Evolutionary conservation across 1,139 yeast genomes (phyloP), one percentile per base, ranked within the genome.

Genomic region (Suhomyces choctaworum): DNA sequence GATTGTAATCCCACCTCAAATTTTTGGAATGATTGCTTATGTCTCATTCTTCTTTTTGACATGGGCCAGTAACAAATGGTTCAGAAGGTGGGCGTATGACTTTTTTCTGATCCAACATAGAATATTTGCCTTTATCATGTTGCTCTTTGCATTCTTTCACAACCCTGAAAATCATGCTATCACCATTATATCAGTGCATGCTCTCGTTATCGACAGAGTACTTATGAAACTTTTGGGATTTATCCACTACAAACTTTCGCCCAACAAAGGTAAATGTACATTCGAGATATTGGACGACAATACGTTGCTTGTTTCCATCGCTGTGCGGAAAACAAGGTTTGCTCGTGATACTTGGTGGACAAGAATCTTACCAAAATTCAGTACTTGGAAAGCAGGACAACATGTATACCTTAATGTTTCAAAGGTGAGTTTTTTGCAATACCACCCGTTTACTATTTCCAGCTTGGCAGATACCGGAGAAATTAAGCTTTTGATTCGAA

Each of bases 371-470:
- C 76, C 76, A 11, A 56, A 58, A 16, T 49, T 61, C 22, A 63
- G 72, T 19, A 56, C 60, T 12, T 73, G 79, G 79, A 61, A 62
- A 36, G 64, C 77, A 0, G 79, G 79, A 2, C 76, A 69, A 46
- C 76, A 73, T 47, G 58, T 70, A 4, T 62, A 57, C 31, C 52
- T 73, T 16, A 66, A 61, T 32, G 73, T 73, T 4, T 52, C 62
- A 2, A 62, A 61, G 40, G 63, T 72, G 10, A 58, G 60, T 14
- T 42, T 48, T 7, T 48, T 69, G 29, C 77, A 71, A 42, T 61
- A 59, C 41, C 79, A 73, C 44, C 79, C 79, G 1, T 73, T 73
- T 46, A 69, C 76, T 4, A 67, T 73, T 31, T 53, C 70, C 2
- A 66, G 70, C 32, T 46, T 68, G 17, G 54, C 70, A 8, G 64